phyloP scores from a whole-genome alignment of 345 rosid genomes.

The Nasturtium officinale region DNA sequence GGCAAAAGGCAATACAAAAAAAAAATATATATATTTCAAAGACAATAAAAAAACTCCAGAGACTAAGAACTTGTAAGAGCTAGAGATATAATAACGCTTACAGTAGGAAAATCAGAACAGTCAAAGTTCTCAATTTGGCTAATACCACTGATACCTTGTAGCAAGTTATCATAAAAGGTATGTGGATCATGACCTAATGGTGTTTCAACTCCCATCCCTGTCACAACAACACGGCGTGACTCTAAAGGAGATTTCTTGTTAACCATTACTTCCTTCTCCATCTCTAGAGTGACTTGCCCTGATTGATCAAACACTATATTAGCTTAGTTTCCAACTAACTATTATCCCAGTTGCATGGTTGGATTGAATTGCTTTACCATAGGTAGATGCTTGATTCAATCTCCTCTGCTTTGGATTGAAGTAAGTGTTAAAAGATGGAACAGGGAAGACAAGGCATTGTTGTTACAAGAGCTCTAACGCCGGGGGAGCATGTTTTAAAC shows the following conservation, averaged over 20 bases:
- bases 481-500: background rate
- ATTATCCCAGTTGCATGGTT: conserved; percentile 29
- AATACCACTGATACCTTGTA: conserved; percentile 85
- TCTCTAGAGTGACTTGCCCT: conserved; percentile 39
- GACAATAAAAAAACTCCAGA: conserved; percentile 7
- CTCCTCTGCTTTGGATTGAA: conserved; percentile 33
- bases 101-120: conserved; percentile 73
- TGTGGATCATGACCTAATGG: conserved; percentile 82
- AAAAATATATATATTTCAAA: background rate
- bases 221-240: conserved; percentile 85
- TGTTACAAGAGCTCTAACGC: conserved; percentile 6
- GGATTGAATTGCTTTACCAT: conserved; percentile 42
- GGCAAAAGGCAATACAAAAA: conserved; percentile 13
- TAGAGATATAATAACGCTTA: conserved; percentile 40
- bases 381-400: conserved; percentile 45
- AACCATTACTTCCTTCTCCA: conserved; percentile 51
- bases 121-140: conserved; percentile 82
- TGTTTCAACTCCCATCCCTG: conserved; percentile 88
- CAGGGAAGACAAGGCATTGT: conserved; percentile 5
- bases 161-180: conserved; percentile 77
- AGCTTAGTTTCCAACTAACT: background rate
- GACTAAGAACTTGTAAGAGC: conserved; percentile 18
- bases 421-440: background rate
- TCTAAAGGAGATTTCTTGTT: conserved; percentile 60
- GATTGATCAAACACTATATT: background rate